Base-by-base conservation (phyloP, 768 basidiomycete species). In the Aureoboletus auriporus region DNA sequence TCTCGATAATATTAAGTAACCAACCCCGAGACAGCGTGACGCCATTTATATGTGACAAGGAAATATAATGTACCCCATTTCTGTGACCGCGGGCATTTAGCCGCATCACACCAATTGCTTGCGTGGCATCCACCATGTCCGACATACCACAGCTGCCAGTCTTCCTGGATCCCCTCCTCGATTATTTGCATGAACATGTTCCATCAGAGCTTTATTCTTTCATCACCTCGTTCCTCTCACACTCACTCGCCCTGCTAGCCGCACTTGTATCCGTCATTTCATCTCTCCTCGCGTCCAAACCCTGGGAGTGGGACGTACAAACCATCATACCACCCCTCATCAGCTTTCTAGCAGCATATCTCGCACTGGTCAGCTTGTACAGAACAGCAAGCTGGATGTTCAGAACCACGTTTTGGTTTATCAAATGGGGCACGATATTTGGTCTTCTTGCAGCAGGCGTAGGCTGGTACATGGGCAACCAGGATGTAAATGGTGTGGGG, bases 371-470 rank as follows among this genome's bases (percentile, higher is more conserved):
- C 36, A 87, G 82, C 62, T 66, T 89, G 44, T 89, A 89, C 68
- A 84, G 86, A 51, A 90, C 89, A 5, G 83, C 88, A 11, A 76
- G 75, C 20, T 90, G 85, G 83, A 73, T 86, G 57, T 67, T 90
- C 53, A 77, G 85, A 51, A 79, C 78, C 30, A 71, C 68, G 26
- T 64, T 89, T 54, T 89, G 78, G 74, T 76, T 88, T 58, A 62
- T 86, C 58, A 92, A 92, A 67, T 92, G 89, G 89, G 84, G 83
- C 20, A 68, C 72, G 10, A 68, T 92, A 40, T 51, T 88, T 8
- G 76, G 72, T 11, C 65, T 73, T 2, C 57, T 84, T 8, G 73
- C 77, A n/a, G 82, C 76, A 6, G 74, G 71, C 8, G 62, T 68
- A 13, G 82, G 80, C 9, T 88, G 79, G 76, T 66, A 79, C 41